These are phyloP conservation scores for Irpex lacteus DNA, from an alignment of 1,284 basidiomycete genomes.

Conservation along the genomic window DNA sequence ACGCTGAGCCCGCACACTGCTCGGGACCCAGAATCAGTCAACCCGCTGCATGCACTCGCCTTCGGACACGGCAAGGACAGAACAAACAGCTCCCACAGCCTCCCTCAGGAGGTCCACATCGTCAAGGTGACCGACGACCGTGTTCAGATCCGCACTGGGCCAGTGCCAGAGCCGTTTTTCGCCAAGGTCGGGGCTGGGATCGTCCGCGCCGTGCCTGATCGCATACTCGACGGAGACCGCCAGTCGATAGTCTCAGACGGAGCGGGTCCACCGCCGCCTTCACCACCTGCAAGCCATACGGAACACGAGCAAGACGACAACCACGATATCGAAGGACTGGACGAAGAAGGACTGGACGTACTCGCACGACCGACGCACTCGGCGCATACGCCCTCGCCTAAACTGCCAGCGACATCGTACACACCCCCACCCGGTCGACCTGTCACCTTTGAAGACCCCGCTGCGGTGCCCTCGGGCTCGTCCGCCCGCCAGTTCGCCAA, in stretches of 20 bases:
- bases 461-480: slow-evolving; percentile 20
- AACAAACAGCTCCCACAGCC: neutral
- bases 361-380: neutral
- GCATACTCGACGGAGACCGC: neutral
- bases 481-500: slow-evolving; percentile 27
- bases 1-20: neutral
- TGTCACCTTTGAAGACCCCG: slow-evolving; percentile 34
- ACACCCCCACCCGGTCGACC: slow-evolving; percentile 9
- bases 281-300: slow-evolving; percentile 61
- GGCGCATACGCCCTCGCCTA: slow-evolving; percentile 9
- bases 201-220: neutral
- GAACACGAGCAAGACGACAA: slow-evolving; percentile 18
- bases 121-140: slow-evolving; percentile 3
- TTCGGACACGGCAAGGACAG: neutral
- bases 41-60: neutral
- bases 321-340: slow-evolving; percentile 18
- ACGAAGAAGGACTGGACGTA: slow-evolving; percentile 17
- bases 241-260: slow-evolving; percentile 1
- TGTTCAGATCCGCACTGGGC: neutral
- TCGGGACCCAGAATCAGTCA: neutral
- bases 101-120: neutral
- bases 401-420: slow-evolving; percentile 17
- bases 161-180: neutral
- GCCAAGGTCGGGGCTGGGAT: neutral
- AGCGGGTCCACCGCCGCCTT: slow-evolving; percentile 59